These are phyloP conservation scores for Juglanconis oblonga DNA, from an alignment of 2,329 filamentous ascomycete genomes.

Conservation along the genomic window DNA sequence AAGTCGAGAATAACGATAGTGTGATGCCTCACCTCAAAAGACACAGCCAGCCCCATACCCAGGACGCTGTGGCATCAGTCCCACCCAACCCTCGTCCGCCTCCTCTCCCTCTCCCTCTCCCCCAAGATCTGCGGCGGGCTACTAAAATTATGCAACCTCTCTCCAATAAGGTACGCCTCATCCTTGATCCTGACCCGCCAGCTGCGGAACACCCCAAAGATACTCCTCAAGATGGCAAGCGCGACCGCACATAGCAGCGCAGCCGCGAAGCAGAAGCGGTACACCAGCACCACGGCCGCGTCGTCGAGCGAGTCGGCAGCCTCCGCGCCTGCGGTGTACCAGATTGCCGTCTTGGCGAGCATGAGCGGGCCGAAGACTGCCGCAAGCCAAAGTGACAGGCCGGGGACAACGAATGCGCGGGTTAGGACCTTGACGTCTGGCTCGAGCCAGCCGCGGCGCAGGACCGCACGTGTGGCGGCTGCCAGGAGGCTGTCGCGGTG, in stretches of 20 bases:
- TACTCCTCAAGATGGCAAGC: constrained; percentile 44
- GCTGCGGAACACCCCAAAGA: constrained; percentile 61
- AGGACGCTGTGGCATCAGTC: constrained; percentile 10
- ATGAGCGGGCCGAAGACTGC: constrained; percentile 65
- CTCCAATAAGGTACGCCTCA: constrained; percentile 94
- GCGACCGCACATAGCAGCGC: constrained; percentile 48
- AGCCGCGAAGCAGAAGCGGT: constrained; percentile 68
- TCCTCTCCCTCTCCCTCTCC: constrained; percentile 14
- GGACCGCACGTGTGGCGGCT: constrained; percentile 69
- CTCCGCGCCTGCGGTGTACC: constrained; percentile 26
- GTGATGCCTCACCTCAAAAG: background rate
- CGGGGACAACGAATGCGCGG: constrained; percentile 80
- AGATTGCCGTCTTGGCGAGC: constrained; percentile 52
- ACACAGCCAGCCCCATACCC: background rate
- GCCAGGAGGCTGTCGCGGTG: constrained; percentile 70
- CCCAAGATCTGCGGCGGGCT: constrained; percentile 26
- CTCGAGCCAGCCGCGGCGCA: constrained; percentile 71
- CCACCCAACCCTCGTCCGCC: constrained; percentile 17
- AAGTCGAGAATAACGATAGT: background rate
- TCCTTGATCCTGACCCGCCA: constrained; percentile 86
- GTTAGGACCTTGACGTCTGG: constrained; percentile 80
- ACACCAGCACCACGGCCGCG: constrained; percentile 37
- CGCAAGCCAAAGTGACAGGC: constrained; percentile 55
- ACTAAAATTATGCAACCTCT: constrained; percentile 92
- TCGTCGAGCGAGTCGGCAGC: constrained; percentile 20